These are phyloP conservation scores for Penicillium sp. DNA, from an alignment of 2,329 filamentous ascomycete genomes.

Conservation along the genomic window DNA sequence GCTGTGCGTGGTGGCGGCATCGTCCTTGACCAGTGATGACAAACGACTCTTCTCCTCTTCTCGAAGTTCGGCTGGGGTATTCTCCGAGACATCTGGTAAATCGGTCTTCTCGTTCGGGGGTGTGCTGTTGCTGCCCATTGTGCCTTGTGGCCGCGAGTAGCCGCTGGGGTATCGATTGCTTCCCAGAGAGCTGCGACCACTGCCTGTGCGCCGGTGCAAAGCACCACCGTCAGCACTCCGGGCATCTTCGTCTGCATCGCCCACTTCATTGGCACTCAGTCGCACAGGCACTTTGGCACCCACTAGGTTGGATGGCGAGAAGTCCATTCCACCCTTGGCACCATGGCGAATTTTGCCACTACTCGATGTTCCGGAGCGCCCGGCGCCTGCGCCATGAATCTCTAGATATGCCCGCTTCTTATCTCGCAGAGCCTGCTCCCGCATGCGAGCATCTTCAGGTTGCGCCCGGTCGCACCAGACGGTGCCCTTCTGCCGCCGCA, in stretches of 20 bases:
- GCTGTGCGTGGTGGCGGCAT: conserved; percentile 28
- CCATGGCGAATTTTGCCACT: conserved; percentile 82
- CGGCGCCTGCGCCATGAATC: conserved; percentile 56
- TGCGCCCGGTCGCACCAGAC: conserved; percentile 97
- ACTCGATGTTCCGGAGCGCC: conserved; percentile 58
- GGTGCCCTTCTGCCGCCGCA: conserved; percentile 93
- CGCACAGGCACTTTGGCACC: conserved; percentile 84
- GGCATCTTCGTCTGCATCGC: conserved; percentile 69
- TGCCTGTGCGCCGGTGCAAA: conserved; percentile 51
- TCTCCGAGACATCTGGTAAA: conserved; percentile 41
- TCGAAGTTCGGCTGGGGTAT: conserved; percentile 27
- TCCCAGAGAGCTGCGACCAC: conserved; percentile 53
- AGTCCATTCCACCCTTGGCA: conserved; percentile 71
- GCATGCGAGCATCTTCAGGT: conserved; percentile 77
- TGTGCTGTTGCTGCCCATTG: conserved; percentile 49
- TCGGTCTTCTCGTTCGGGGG: conserved; percentile 45
- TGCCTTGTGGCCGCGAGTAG: conserved; percentile 40
- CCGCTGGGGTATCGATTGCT: conserved; percentile 44
- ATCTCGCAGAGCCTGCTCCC: conserved; percentile 77
- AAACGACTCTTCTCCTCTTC: conserved; percentile 26
- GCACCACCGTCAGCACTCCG: conserved; percentile 34
- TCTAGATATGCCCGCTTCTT: conserved; percentile 82
- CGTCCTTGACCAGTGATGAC: conserved; percentile 24
- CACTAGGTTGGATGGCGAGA: conserved; percentile 66
- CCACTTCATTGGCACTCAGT: conserved; percentile 90